Evolutionary conservation across 192 early-diverging fungal species (phyloP), one percentile per base, ranked within the genome.

Genomic region (Gamsiella multidivaricata): DNA sequence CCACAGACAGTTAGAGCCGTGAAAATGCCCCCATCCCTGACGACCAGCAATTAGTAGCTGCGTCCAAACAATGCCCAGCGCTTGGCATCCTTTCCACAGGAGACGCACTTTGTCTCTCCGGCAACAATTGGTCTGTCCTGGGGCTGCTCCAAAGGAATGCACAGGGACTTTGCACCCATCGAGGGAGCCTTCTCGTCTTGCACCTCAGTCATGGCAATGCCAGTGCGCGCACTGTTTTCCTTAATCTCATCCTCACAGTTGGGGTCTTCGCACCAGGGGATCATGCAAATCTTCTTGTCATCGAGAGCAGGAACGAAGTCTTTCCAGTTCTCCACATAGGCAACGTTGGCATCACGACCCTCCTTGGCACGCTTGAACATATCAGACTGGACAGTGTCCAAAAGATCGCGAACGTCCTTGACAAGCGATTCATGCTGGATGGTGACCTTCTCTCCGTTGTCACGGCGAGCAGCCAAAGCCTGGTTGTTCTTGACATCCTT

Each of bases 111-210:
- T 34, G 94, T 95, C 59, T 90, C 88, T 65, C 94, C 95, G 37
- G 87, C 87, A 52, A 91, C 81, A 47, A 99, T 88, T 3, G 92
- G 88, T 54, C 88, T 92, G 50, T 97, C 89, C 11, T 83, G 83
- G 61, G 98, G 97, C 90, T 99, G 97, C 50, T 90, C 85, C 75
- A 94, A 94, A 26, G 98, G 98, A 82, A 97, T 93, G 82, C 98
- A 99, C 31, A 99, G 90, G 7, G 97, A 96, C 84, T 99, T 99
- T 65, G 98, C 98, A 58, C 98, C 98, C 98, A 99, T 99, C 20
- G 96, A 97, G 36, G 98, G 98, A 56, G 95, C 98, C 85, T 93
- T 92, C 39, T 98, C 97, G 70, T 99, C 97, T 65, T 91, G 90
- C 33, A 90, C 88, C 86, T 99, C 93, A 33, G 37, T 33, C 17